Evolutionary conservation across 2,329 filamentous ascomycete species (phyloP).

Genomic region (Chaetomiaceae sp.): DNA sequence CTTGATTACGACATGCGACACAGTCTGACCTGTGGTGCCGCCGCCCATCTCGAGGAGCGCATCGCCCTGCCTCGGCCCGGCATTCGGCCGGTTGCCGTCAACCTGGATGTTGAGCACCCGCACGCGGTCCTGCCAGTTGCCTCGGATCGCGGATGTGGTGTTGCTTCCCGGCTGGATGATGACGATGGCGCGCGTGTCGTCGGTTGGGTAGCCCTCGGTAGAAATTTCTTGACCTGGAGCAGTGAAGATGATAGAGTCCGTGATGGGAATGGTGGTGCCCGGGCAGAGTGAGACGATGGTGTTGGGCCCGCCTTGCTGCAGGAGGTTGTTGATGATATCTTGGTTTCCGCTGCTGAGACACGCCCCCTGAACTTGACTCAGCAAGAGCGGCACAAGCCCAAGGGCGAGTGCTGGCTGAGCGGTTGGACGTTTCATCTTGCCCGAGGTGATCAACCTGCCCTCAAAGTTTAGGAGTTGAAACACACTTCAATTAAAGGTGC

Average conservation of each 20-base stretch:
- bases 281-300: slow-evolving; percentile 1
- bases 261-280: background rate
- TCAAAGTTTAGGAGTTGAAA: no score
- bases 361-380: background rate
- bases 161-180: slow-evolving; percentile 1
- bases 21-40: background rate
- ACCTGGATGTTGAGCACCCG: background rate
- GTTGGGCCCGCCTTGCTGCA: background rate
- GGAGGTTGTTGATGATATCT: background rate
- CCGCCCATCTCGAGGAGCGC: background rate
- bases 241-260: background rate
- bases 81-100: slow-evolving; percentile 2
- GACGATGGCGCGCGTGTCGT: background rate
- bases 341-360: background rate
- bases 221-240: background rate
- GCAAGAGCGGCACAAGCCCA: background rate
- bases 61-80: background rate
- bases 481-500: no score
- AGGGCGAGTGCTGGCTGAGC: background rate
- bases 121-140: slow-evolving; percentile 2
- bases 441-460: no score
- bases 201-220: background rate
- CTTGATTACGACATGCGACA: background rate
- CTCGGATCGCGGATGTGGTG: background rate
- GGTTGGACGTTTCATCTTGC: background rate